These are phyloP conservation scores for Geranium rotundifolium DNA, from an alignment of 345 rosid genomes.

Conservation along the genomic window DNA sequence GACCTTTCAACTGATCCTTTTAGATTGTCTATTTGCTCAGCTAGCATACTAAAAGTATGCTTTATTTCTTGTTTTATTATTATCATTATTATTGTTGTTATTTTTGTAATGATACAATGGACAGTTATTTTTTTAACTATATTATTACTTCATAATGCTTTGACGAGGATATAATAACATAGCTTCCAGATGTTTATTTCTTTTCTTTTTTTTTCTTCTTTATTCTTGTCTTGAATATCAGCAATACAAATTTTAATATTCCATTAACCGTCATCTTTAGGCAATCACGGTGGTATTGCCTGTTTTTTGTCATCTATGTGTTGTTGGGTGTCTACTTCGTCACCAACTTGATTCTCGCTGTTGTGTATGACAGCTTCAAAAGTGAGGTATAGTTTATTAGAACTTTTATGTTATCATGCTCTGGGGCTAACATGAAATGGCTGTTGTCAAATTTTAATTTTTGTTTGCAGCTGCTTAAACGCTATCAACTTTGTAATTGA, in stretches of 20 bases:
- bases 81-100: too few species aligned
- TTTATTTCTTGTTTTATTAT: too few species aligned
- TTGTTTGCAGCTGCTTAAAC: neutral
- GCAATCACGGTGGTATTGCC: constrained; percentile 77
- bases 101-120: too few species aligned
- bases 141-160: too few species aligned
- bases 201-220: too few species aligned
- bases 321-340: constrained; percentile 90
- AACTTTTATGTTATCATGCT: neutral
- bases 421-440: neutral
- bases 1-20: neutral
- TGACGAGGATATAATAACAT: neutral
- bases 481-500: neutral
- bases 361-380: constrained; percentile 92
- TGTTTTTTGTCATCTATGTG: constrained; percentile 73
- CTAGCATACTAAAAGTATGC: neutral
- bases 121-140: too few species aligned
- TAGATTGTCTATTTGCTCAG: neutral
- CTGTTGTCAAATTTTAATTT: neutral
- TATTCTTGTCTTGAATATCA: neutral
- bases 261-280: constrained; percentile 21
- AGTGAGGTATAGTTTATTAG: constrained; percentile 45
- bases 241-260: neutral
- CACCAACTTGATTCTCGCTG: constrained; percentile 97
- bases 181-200: neutral